Evolutionary conservation across 495 filamentous ascomycete genomes (phyloP).

Genomic region (Xylaria grammica): DNA sequence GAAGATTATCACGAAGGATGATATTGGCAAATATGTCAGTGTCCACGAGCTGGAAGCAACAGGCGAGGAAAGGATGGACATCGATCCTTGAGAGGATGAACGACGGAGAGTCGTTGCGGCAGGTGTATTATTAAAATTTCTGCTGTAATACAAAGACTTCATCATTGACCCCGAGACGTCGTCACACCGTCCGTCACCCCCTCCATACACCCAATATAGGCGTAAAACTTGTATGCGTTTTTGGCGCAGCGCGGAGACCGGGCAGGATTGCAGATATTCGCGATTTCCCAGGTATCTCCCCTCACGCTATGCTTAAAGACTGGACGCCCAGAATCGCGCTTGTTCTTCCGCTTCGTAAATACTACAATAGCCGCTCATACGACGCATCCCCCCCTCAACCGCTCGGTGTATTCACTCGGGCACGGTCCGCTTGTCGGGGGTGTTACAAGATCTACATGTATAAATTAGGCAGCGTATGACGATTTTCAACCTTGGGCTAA

Average conservation of each 20-base stretch:
- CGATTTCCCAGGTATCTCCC: not conserved
- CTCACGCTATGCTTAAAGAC: not conserved
- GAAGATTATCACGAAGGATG: conserved; percentile 88
- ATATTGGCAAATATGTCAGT: conserved; percentile 93
- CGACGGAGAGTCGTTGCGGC: conserved; percentile 12
- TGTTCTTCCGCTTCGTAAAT: not conserved
- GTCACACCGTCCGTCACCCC: not conserved
- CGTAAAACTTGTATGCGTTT: not conserved
- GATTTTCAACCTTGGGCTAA: not conserved
- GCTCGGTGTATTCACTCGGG: not conserved
- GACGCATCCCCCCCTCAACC: not conserved
- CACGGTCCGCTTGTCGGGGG: not conserved
- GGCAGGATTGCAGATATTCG: not conserved
- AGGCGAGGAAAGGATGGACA: conserved; percentile 91
- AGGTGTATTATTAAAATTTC: conserved; percentile 20
- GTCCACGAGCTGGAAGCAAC: conserved; percentile 78
- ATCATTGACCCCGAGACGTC: not conserved
- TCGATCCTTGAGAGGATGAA: conserved; percentile 66
- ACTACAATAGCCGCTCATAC: not conserved
- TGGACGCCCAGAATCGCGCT: not conserved
- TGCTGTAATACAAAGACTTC: conserved; percentile 21
- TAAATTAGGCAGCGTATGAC: not conserved
- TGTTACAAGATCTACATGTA: too few species aligned
- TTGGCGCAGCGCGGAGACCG: not conserved
- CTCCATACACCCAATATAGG: not conserved